A percentile compares a stretch with the other conserved stretches of the same genome.
phyloP scores from a whole-genome alignment of 768 basidiomycete genomes.

The Termitomyces sp. region DNA sequence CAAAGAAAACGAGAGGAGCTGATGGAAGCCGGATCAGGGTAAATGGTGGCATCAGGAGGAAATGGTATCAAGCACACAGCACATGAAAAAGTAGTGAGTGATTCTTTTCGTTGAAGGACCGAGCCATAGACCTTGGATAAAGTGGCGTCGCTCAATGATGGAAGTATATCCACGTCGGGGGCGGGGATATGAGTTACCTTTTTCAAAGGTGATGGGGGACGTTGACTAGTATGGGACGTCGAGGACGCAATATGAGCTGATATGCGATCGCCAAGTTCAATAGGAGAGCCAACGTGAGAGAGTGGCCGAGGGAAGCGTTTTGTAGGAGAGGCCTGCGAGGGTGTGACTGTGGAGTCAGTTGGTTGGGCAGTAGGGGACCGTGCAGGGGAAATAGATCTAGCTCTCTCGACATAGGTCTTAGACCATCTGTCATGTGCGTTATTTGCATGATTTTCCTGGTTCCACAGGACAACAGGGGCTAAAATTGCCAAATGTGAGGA shows the following conservation, averaged over 20 bases:
- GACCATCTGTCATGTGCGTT: slow-evolving; percentile 67
- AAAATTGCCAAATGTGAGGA: not conserved
- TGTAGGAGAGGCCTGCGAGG: slow-evolving; percentile 21
- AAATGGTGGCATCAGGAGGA: slow-evolving; percentile 80
- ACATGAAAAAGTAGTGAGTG: slow-evolving; percentile 66
- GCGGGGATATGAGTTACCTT: slow-evolving; percentile 43
- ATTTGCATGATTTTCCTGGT: slow-evolving; percentile 34
- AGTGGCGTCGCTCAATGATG: slow-evolving; percentile 47
- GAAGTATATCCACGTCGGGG: slow-evolving; percentile 56
- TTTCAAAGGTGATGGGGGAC: slow-evolving; percentile 57
- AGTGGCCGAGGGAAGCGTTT: slow-evolving; percentile 49
- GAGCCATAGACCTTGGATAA: slow-evolving; percentile 85
- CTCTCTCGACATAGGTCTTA: slow-evolving; percentile 63
- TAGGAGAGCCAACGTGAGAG: slow-evolving; percentile 21
- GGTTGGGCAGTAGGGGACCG: slow-evolving; percentile 21
- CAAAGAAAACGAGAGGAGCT: slow-evolving; percentile 60
- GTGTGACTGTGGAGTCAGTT: slow-evolving; percentile 12
- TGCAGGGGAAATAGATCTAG: slow-evolving; percentile 37
- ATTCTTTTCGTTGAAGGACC: slow-evolving; percentile 72
- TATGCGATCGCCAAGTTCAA: slow-evolving; percentile 39
- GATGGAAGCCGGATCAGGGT: slow-evolving; percentile 58
- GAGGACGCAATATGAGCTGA: slow-evolving; percentile 54
- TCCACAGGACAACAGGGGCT: slow-evolving; percentile 74
- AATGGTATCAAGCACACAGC: slow-evolving; percentile 58
- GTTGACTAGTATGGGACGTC: slow-evolving; percentile 30